A percentile compares a stretch with the other conserved stretches of the same genome.
Evolutionary conservation across 2,329 filamentous ascomycete genomes (phyloP).

Genomic region (Cercospora beticola): DNA sequence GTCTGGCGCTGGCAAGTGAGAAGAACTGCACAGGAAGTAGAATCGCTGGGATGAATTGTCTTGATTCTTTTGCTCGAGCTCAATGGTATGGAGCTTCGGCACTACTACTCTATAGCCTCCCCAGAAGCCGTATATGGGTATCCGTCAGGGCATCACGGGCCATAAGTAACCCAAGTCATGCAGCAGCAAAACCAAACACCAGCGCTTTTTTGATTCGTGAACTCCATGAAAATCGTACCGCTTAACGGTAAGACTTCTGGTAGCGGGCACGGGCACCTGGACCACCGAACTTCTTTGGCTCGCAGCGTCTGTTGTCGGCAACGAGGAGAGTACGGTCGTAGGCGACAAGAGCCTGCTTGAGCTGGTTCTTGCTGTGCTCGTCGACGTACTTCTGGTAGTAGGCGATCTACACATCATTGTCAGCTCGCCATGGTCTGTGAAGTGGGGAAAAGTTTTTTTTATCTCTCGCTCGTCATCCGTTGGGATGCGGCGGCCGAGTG

Average conservation of each 20-base stretch:
- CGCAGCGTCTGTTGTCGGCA: constrained; percentile 97
- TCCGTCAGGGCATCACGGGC: constrained; percentile 10
- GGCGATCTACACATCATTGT: constrained; percentile 56
- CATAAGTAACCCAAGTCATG: constrained; percentile 14
- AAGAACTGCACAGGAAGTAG: neutral
- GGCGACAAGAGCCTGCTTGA: constrained; percentile 94
- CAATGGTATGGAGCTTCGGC: constrained; percentile 4
- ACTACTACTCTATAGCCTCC: constrained; percentile 13
- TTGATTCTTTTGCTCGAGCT: constrained; percentile 11
- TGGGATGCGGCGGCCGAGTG: constrained; percentile 17
- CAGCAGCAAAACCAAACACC: constrained; percentile 15
- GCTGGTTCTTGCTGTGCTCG: constrained; percentile 99
- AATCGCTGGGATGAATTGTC: constrained; percentile 11
- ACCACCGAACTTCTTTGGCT: constrained; percentile 98
- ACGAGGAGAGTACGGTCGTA: constrained; percentile 98
- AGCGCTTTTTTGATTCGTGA: constrained; percentile 14
- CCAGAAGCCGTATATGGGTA: constrained; percentile 12
- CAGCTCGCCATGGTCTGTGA: constrained; percentile 11
- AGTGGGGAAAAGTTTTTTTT: constrained; percentile 12
- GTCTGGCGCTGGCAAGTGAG: constrained; percentile 13
- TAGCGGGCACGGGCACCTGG: constrained; percentile 91
- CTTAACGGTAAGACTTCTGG: constrained; percentile 99
- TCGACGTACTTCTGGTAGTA: constrained; percentile 99
- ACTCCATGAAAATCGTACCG: constrained; percentile 22
- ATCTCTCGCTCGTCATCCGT: constrained; percentile 16